A percentile compares a stretch with the other conserved stretches of the same genome.
These are phyloP conservation scores for Lodderomyces parapsilosis DNA, from an alignment of 1,139 yeast genomes.

Conservation along the genomic window DNA sequence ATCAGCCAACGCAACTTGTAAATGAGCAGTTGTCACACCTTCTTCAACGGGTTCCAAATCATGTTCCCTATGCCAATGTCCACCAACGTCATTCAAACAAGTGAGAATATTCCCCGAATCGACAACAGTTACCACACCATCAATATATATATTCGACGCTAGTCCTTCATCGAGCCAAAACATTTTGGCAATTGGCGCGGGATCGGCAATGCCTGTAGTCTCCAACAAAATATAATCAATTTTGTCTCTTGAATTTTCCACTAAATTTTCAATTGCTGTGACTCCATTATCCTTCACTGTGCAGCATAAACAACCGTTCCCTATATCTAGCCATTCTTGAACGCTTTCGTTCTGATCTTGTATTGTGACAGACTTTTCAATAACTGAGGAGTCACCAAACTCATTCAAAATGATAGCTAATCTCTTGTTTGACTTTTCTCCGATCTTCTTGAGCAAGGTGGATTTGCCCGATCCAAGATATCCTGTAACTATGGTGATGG, in stretches of 20 bases:
- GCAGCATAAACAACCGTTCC: conserved; percentile 96
- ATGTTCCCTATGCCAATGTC: conserved; percentile 50
- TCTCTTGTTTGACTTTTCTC: conserved; percentile 64
- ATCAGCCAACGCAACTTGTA: conserved; percentile 91
- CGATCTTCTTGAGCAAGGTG: conserved; percentile 74
- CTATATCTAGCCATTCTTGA: conserved; percentile 94
- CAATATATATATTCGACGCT: conserved; percentile 79
- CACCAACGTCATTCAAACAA: conserved; percentile 71
- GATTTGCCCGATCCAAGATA: conserved; percentile 95
- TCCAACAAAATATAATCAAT: conserved; percentile 90
- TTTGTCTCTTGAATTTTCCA: conserved; percentile 65
- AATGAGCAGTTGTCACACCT: conserved; percentile 78
- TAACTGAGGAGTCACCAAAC: conserved; percentile 84
- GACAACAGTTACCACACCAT: conserved; percentile 90
- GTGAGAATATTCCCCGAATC: conserved; percentile 70
- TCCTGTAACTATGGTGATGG: conserved; percentile 91
- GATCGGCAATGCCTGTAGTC: conserved; percentile 98
- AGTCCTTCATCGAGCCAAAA: conserved; percentile 95
- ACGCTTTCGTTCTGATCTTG: conserved; percentile 58
- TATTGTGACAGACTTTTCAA: conserved; percentile 83
- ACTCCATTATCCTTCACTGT: conserved; percentile 95
- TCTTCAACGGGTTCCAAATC: conserved; percentile 32
- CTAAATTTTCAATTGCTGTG: conserved; percentile 84
- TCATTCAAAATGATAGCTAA: conserved; percentile 91
- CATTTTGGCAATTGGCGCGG: conserved; percentile 95